Base-by-base conservation (phyloP, 1,284 basidiomycete genomes). In the Rhizopogon parksii region DNA sequence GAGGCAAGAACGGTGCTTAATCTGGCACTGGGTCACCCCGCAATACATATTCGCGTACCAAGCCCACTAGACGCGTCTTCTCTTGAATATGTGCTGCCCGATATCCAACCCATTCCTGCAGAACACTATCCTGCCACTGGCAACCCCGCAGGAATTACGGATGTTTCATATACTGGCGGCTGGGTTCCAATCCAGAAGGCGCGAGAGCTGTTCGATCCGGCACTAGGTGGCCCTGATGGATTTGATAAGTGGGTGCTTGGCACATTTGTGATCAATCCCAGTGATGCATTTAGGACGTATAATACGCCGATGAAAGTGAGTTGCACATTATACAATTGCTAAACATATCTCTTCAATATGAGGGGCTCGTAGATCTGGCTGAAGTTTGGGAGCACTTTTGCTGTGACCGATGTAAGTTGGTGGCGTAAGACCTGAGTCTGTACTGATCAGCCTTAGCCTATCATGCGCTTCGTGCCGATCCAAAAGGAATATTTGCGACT, bases 201-300 rank as follows among this genome's bases (percentile, higher is more conserved):
- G 4, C 69, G 83, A 50, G 66, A 73, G 25, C 68, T 63, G 6
- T 86, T 86, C 52, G 65, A 70, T 56, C 38, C 60, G 15, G 61
- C 63, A 12, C 69, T 85, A 19, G 82, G 82, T 27, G 83, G 82
- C 7, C 69, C 75, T 0, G 71, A 75, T 53, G 82, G 76, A 5
- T 87, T 86, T 57, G 83, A 87, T 62, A 68, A 70, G 47, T 86
- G 83, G 83, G 71, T 80, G 6, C 62, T 78, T 36, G 70, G 69
- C 27, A 61, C 74, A 1, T 70, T 85, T 67, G 80, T 72, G 47
- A 82, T 87, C 53, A 79, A 81, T 59, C 80, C 83, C 2, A 67
- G 71, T 2, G 83, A 87, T 62, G 82, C 82, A 3, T 85, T 86
- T 56, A 71, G 72, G 6, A 85, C 80, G 1, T 79, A 85, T 57